Evolutionary conservation across 192 early-diverging fungal genomes (phyloP), one percentile per base, ranked within the genome.

Genomic region (Haplosporangium gracile): DNA sequence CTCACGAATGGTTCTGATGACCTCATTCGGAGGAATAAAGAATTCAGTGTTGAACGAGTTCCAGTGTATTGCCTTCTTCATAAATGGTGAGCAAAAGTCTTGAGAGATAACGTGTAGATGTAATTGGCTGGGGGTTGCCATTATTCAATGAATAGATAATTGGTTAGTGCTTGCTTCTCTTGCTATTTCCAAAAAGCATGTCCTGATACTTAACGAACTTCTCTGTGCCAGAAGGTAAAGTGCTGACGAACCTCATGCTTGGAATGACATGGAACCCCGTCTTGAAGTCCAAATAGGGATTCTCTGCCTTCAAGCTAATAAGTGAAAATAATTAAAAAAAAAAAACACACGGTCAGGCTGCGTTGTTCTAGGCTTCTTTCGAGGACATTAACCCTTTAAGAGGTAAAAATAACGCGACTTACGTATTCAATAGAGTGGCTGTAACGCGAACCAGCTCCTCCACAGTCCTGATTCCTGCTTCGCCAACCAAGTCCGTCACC

Each of bases 51-150:
- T 93, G 79, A 95, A 95, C 34, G 93, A 91, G 75, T 92, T 92
- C 90, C 91, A 95, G 78, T 95, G 94, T 38, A 88, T 85, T 78
- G 94, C 94, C 47, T 82, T 88, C 63, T 91, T 93, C 26, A 95
- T 83, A 2, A 70, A 47, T 0, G 80, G 47, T 2, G 91, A 88
- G 36, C 88, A 79, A 79, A 94, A 92, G 70, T 95, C 94, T 70
- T 92, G 89, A 29, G 89, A 89, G 38, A 95, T 92, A 16, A 95
- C 82, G 76, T 95, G 94, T 77, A 95, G 45, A 75, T 95, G 94
- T 1, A 95, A 73, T 74, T 93, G 93, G 2, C 91, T 90, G 73
- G 7, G n/a, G 2, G n/a, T 22, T 2, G 36, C 51, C 22, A 11
- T 72, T 49, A 40, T 16, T 38, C 22, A 74, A 68, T 42, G 39